phyloP scores from a whole-genome alignment of 306 rosid species.

The Cyclanthera cordifolia region DNA sequence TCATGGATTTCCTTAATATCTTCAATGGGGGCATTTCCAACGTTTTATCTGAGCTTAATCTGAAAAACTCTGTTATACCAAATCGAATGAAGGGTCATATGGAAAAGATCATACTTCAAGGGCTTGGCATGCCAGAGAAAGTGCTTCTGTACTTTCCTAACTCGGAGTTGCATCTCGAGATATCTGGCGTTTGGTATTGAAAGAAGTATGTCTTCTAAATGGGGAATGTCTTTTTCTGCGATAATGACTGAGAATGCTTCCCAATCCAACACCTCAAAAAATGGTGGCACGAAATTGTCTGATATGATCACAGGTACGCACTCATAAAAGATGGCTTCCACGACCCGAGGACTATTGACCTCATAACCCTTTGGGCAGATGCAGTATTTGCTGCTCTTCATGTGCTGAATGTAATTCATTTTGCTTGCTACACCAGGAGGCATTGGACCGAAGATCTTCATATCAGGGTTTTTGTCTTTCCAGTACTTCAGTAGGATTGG shows the following conservation, averaged over 20 bases:
- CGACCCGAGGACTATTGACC: conserved; percentile 85
- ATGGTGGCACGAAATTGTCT: conserved; percentile 88
- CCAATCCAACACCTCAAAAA: conserved; percentile 88
- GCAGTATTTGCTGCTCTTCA: conserved; percentile 88
- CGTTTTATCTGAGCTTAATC: conserved; percentile 37
- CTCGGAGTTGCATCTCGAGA: conserved; percentile 60
- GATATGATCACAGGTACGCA: conserved; percentile 95
- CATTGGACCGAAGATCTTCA: conserved; percentile 80
- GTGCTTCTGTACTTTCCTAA: conserved; percentile 74
- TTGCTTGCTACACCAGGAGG: conserved; percentile 70
- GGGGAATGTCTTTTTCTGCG: conserved; percentile 75
- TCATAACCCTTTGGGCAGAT: conserved; percentile 93
- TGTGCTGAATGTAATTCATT: conserved; percentile 73
- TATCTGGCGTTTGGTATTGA: conserved; percentile 65
- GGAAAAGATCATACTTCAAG: conserved; percentile 74
- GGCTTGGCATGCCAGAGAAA: conserved; percentile 85
- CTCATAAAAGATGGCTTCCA: conserved; percentile 79
- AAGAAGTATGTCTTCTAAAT: conserved; percentile 51
- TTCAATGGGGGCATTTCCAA: background rate
- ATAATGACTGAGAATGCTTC: conserved; percentile 66
- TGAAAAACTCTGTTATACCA: conserved; percentile 91
- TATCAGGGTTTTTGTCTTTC: conserved; percentile 70
- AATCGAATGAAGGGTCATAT: conserved; percentile 90
- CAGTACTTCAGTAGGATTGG: conserved; percentile 58
- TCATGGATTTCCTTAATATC: background rate